A percentile compares a stretch with the other conserved stretches of the same genome.
These are phyloP conservation scores for Solanum raphanifolium DNA, from an alignment of 257 asterid species.

Conservation along the genomic window DNA sequence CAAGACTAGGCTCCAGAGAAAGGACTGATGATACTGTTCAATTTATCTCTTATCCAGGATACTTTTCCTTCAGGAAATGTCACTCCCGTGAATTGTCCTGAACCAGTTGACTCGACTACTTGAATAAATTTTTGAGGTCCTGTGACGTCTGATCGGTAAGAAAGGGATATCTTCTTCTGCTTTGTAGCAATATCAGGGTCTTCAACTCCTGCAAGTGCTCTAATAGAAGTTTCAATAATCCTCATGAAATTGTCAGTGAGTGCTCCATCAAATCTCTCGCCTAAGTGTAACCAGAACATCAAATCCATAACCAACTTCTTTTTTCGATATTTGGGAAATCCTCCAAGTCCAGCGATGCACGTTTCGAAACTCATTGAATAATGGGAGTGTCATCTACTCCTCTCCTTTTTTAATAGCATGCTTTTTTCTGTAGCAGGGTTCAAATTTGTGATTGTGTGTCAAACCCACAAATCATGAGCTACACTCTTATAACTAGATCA, in stretches of 20 bases:
- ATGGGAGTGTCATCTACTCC: not conserved
- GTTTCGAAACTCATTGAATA: not conserved
- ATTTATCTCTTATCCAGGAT: constrained; percentile 11
- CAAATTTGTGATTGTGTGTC: not conserved
- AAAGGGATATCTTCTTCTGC: constrained; percentile 9
- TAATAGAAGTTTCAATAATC: constrained; percentile 14
- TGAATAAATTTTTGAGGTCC: constrained; percentile 26
- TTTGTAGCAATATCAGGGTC: constrained; percentile 12
- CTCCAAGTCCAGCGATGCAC: not conserved
- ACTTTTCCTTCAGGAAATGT: constrained; percentile 19
- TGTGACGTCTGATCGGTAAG: constrained; percentile 19
- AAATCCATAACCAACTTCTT: not conserved
- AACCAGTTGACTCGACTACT: constrained; percentile 13
- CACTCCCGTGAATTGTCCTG: constrained; percentile 20
- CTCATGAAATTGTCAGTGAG: constrained; percentile 7
- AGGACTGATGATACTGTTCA: constrained; percentile 5
- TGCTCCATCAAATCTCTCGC: constrained; percentile 12
- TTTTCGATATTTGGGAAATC: not conserved
- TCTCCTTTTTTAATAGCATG: not conserved
- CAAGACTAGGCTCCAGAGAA: constrained; percentile 18
- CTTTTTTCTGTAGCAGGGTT: not conserved
- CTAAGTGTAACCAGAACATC: not conserved
- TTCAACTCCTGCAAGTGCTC: constrained; percentile 22
- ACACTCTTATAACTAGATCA: not conserved
- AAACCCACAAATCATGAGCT: not conserved